phyloP scores from a whole-genome alignment of 1,284 basidiomycete genomes.

The Exobasidium rhododendri region DNA sequence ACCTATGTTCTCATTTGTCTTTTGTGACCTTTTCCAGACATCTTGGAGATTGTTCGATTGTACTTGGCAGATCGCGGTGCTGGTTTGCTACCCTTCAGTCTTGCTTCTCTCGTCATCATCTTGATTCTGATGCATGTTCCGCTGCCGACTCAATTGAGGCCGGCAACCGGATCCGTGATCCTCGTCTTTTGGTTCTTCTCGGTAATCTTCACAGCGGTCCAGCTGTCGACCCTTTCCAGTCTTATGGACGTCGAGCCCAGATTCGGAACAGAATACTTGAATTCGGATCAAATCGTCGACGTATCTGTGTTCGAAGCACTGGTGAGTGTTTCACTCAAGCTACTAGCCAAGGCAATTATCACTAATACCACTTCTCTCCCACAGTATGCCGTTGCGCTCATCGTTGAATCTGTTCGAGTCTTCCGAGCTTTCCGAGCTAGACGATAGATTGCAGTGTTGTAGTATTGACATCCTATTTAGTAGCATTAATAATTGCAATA shows the following conservation, averaged over 20 bases:
- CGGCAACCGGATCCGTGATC: constrained; percentile 17
- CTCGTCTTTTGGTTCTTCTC: constrained; percentile 30
- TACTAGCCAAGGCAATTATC: no score
- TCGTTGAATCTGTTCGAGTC: no score
- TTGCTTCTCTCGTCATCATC: constrained; percentile 31
- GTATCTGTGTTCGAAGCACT: constrained; percentile 31
- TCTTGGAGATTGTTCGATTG: constrained; percentile 37
- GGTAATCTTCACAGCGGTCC: constrained; percentile 28
- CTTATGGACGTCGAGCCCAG: constrained; percentile 27
- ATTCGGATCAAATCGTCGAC: constrained; percentile 35
- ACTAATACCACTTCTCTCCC: no score
- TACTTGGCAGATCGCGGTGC: constrained; percentile 34
- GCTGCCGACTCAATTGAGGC: constrained; percentile 2
- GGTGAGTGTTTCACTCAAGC: background rate
- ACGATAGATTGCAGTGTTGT: no score
- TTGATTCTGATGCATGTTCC: constrained; percentile 28
- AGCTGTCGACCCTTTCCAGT: constrained; percentile 22
- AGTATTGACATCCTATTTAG: no score
- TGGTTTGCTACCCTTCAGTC: constrained; percentile 34
- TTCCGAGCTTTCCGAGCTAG: no score
- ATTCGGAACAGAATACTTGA: constrained; percentile 28
- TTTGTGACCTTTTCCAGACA: constrained; percentile 21
- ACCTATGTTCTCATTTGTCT: background rate
- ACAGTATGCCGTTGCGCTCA: no score
- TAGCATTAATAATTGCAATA: no score